Evolutionary conservation across 228 moss, liverwort and hornwort genomes (phyloP).

Genomic region (Sphagnum fallax): DNA sequence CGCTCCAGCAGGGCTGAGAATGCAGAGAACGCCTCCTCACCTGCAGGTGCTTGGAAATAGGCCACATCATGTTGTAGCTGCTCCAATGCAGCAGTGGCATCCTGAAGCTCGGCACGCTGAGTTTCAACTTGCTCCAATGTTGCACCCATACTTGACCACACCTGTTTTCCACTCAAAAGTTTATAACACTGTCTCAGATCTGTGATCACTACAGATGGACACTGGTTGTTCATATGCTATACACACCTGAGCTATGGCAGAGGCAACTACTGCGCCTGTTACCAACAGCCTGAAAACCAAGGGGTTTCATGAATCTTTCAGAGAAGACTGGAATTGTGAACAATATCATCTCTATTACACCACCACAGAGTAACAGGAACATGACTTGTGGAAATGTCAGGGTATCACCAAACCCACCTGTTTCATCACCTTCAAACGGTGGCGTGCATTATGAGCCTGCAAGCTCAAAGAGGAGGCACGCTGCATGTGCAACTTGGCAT

Average conservation of each 20-base stretch:
- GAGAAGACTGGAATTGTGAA: too few species aligned
- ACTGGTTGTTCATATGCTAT: too few species aligned
- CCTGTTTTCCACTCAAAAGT: neutral
- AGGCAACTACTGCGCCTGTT: too few species aligned
- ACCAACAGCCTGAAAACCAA: too few species aligned
- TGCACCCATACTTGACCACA: neutral
- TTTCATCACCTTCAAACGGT: constrained; percentile 2
- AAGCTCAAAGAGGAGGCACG: neutral
- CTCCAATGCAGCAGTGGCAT: constrained; percentile 1
- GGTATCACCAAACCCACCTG: neutral
- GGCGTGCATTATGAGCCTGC: constrained; percentile 4
- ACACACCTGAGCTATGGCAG: too few species aligned
- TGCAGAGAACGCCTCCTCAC: neutral
- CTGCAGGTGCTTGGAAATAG: neutral
- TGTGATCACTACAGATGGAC: too few species aligned
- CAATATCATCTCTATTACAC: too few species aligned
- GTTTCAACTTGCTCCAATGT: neutral
- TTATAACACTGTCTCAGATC: too few species aligned
- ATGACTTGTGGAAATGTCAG: too few species aligned
- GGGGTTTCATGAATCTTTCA: too few species aligned
- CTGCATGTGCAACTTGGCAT: neutral
- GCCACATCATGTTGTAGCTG: constrained; percentile 1
- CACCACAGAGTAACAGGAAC: too few species aligned
- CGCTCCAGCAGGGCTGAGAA: constrained; percentile 1
- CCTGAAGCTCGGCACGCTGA: neutral